A percentile compares a stretch with the other conserved stretches of the same genome.
phyloP scores from a whole-genome alignment of 2,329 filamentous ascomycete genomes.

The Simplicillium sp. region DNA sequence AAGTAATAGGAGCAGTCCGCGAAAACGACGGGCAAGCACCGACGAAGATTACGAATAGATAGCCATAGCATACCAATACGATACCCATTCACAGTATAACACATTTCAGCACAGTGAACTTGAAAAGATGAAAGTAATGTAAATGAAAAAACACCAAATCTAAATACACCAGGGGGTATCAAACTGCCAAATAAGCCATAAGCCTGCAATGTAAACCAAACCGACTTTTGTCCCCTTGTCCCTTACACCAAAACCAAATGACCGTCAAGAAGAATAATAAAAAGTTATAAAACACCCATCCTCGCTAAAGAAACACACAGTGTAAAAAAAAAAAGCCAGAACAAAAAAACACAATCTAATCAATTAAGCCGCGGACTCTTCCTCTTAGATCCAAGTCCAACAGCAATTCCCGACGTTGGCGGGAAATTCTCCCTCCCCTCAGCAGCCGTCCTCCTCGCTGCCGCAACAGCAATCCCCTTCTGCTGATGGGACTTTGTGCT shows the following conservation, averaged over 20 bases:
- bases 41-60: no score
- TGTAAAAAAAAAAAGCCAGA: constrained; percentile 11
- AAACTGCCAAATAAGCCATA: constrained; percentile 2
- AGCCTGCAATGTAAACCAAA: constrained; percentile 6
- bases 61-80: no score
- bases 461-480: constrained; percentile 14
- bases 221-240: no score
- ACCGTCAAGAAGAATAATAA: constrained; percentile 3
- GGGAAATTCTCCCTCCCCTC: constrained; percentile 45
- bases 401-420: constrained; percentile 13
- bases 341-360: not conserved
- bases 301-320: constrained; percentile 12
- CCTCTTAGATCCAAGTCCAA: constrained; percentile 35
- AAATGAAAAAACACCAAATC: constrained; percentile 1
- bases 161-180: constrained; percentile 5
- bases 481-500: constrained; percentile 13
- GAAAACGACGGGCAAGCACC: not conserved
- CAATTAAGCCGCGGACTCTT: constrained; percentile 44
- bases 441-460: constrained; percentile 22
- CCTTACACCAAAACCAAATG: no score
- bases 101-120: not conserved
- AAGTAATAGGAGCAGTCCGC: not conserved
- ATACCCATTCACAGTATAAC: not conserved
- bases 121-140: not conserved
- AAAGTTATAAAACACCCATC: constrained; percentile 6